Base-by-base conservation (phyloP, 768 basidiomycete genomes). In the Hypholoma fasciculare region DNA sequence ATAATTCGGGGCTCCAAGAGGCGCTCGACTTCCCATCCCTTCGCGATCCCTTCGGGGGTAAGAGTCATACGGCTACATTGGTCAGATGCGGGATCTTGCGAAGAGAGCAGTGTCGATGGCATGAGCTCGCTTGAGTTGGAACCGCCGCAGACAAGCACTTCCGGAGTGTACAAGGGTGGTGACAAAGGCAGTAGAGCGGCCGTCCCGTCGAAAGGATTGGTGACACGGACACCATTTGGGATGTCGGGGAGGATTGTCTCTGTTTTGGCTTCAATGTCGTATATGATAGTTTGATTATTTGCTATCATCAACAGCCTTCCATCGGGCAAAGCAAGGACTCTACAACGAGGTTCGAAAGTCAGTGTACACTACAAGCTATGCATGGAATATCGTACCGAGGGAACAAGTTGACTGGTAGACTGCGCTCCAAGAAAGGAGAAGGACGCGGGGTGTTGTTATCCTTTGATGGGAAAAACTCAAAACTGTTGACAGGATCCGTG, bases 401-500 rank as follows among this genome's bases (percentile, higher is more conserved):
- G 65, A 69, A 71, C 0, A 69, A 56, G 47, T 69, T 71, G 4
- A 58, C 65, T 7, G 71, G 71, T 27, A 73, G 58, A 59, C 58
- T 69, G 19, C 68, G 61, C 30, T 65, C 61, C 19, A 74, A 68
- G 61, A 70, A 68, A 12, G 62, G 63, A 6, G 66, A 66, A 13
- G 65, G 70, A 16, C 65, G 66, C 23, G 68, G 70, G 14, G 69
- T 56, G 57, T 74, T 74, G 17, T 71, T 69, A 54, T 76, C 75
- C 53, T 78, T 78, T 5, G 72, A 66, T 4, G 76, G 76, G 67
- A 69, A 76, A 51, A 76, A 78, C 57, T 77, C 76, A 50, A 74
- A 69, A 49, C 62, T 69, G 52, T 71, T 86, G 51, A 82, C 80
- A 4, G 85, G 84, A 52, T 74, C 78, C 27, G 81, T 84, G 64